Conservation (phyloP, 441 rosid species). For the Capsella rubella region DNA sequence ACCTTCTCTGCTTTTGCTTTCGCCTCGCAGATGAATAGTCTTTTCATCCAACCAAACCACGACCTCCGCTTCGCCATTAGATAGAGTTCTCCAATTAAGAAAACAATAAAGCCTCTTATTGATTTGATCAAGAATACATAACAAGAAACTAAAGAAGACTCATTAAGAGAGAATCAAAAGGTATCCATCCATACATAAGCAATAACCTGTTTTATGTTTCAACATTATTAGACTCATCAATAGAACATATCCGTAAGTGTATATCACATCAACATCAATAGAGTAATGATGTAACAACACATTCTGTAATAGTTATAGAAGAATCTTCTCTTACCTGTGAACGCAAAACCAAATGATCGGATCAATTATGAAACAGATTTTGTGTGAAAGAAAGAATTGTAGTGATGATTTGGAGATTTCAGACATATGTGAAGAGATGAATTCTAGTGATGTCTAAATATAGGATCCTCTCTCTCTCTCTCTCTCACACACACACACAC, state of each 20-base stretch:
- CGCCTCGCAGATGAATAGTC: slow-evolving; percentile 58
- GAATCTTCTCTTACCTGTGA: slow-evolving; percentile 34
- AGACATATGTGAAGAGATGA: slow-evolving; percentile 34
- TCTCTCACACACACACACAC: background rate
- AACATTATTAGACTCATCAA: background rate
- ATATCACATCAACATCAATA: slow-evolving; percentile 11
- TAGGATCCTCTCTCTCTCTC: slow-evolving; percentile 29
- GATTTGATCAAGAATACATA: slow-evolving; percentile 26
- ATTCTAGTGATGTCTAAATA: slow-evolving; percentile 41
- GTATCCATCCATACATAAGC: too few relatives aligned
- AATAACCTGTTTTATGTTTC: background rate
- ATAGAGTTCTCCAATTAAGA: slow-evolving; percentile 23
- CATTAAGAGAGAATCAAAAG: slow-evolving; percentile 6
- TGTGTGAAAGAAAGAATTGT: slow-evolving; percentile 18
- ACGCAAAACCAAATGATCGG: slow-evolving; percentile 28
- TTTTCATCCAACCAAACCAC: slow-evolving; percentile 77
- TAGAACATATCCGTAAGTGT: background rate
- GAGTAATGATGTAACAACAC: slow-evolving; percentile 23
- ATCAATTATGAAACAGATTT: slow-evolving; percentile 9
- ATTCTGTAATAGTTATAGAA: slow-evolving; percentile 16
- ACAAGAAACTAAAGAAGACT: slow-evolving; percentile 5
- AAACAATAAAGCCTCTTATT: slow-evolving; percentile 4
- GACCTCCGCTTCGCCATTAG: slow-evolving; percentile 63
- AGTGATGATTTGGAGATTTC: slow-evolving; percentile 38
- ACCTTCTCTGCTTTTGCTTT: slow-evolving; percentile 66